Conservation (phyloP, 257 asterid species). For the Coffea eugenioides region DNA sequence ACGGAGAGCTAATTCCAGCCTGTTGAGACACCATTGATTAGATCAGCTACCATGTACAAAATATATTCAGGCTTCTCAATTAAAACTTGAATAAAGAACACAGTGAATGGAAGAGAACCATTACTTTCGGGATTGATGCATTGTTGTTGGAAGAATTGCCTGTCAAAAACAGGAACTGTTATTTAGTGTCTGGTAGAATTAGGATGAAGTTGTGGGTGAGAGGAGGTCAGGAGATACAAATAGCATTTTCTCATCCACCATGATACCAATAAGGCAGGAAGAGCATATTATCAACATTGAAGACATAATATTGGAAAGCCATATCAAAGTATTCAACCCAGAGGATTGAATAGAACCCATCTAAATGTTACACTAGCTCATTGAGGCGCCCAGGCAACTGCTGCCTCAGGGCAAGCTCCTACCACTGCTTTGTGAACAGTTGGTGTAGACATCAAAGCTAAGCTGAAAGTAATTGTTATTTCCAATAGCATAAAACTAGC, state of each 20-base stretch:
- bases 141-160: conserved; percentile 30
- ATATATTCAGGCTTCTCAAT: neutral
- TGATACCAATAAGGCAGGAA: neutral
- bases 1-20: conserved; percentile 42
- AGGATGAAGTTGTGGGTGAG: neutral
- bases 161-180: conserved; percentile 29
- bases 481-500: neutral
- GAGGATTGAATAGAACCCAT: neutral
- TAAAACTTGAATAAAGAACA: neutral
- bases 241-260: neutral
- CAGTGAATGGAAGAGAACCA: conserved; percentile 3
- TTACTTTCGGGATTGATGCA: conserved; percentile 36
- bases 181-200: neutral
- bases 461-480: neutral
- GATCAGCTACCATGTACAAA: conserved; percentile 16
- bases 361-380: neutral
- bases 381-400: neutral
- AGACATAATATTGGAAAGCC: neutral
- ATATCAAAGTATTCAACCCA: neutral
- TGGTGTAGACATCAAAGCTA: neutral
- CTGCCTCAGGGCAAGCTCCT: neutral
- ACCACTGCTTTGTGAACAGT: neutral
- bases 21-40: conserved; percentile 37
- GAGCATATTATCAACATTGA: neutral
- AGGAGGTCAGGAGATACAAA: neutral